Evolutionary conservation across 2,329 filamentous ascomycete genomes (phyloP).

Genomic region (Apiospora sp.): DNA sequence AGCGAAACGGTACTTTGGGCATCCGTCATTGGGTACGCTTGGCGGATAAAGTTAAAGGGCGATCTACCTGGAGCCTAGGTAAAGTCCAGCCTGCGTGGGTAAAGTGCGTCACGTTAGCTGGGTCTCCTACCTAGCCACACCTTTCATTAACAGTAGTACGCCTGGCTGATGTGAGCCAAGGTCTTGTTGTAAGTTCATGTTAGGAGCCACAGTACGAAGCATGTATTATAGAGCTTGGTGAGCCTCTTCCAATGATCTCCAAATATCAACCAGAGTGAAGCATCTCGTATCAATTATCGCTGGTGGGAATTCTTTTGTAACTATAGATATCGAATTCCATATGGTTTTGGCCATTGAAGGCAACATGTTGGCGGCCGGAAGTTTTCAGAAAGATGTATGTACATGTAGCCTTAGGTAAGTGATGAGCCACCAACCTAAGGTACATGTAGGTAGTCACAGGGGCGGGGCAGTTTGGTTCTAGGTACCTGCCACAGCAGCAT

Average conservation of each 20-base stretch:
- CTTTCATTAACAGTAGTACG: too few relatives aligned
- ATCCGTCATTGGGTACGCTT: slow-evolving; percentile 17
- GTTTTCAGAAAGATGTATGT: not conserved
- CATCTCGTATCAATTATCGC: not conserved
- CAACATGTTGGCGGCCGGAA: not conserved
- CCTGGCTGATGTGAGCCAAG: not conserved
- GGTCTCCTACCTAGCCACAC: not conserved
- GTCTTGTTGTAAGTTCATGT: not conserved
- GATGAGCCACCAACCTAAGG: not conserved
- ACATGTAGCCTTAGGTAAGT: not conserved
- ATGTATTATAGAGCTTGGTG: not conserved
- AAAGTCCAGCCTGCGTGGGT: not conserved
- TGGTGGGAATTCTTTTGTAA: not conserved
- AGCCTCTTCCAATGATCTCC: not conserved
- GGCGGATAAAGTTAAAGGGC: not conserved
- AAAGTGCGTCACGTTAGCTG: slow-evolving; percentile 4
- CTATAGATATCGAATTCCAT: not conserved
- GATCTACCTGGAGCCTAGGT: not conserved
- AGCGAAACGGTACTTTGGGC: slow-evolving; percentile 1
- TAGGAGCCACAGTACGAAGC: not conserved
- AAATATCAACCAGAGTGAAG: not conserved
- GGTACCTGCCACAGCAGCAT: not conserved
- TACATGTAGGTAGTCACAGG: slow-evolving; percentile 3
- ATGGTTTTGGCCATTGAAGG: not conserved
- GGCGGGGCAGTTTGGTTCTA: not conserved